These are phyloP conservation scores for Lipomyces yamanashiensis DNA, from an alignment of 805 yeast species.

Conservation along the genomic window DNA sequence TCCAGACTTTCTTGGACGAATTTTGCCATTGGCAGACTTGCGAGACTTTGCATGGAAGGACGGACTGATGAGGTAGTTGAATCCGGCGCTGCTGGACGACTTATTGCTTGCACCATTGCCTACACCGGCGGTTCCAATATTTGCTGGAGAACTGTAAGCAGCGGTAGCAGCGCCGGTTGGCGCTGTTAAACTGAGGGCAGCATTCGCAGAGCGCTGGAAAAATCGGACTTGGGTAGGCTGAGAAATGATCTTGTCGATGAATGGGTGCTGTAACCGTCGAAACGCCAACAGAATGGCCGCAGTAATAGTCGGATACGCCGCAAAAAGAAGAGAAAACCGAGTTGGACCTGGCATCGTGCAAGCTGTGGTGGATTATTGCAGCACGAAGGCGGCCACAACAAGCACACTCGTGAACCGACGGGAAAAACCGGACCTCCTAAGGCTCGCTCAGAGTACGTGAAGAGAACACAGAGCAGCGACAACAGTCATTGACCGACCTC, in stretches of 20 bases:
- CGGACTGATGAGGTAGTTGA: slow-evolving; percentile 22
- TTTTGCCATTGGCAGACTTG: slow-evolving; percentile 1
- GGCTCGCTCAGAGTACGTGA: not conserved
- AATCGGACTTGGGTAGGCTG: slow-evolving; percentile 18
- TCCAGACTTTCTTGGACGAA: not conserved
- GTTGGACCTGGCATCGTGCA: slow-evolving; percentile 28
- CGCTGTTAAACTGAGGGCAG: slow-evolving; percentile 9
- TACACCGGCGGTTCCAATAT: slow-evolving; percentile 2
- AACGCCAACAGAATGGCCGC: slow-evolving; percentile 35
- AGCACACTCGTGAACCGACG: slow-evolving; percentile 4
- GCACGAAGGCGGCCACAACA: slow-evolving; percentile 1
- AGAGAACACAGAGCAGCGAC: not conserved
- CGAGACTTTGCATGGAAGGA: slow-evolving; percentile 31
- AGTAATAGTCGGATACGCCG: slow-evolving; percentile 36
- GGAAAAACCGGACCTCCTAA: slow-evolving; percentile 8
- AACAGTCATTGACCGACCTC: not conserved
- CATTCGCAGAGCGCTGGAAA: slow-evolving; percentile 14
- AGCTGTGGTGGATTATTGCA: not conserved
- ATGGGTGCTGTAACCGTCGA: slow-evolving; percentile 32
- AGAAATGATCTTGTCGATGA: slow-evolving; percentile 29
- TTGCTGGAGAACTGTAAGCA: slow-evolving; percentile 10
- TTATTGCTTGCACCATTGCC: slow-evolving; percentile 7
- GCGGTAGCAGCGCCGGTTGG: slow-evolving; percentile 24
- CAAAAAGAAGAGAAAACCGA: slow-evolving; percentile 31
- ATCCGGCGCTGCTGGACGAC: slow-evolving; percentile 9